Evolutionary conservation across 176 grass and related monocot species (phyloP).

Genomic region (Phyllostachys edulis): DNA sequence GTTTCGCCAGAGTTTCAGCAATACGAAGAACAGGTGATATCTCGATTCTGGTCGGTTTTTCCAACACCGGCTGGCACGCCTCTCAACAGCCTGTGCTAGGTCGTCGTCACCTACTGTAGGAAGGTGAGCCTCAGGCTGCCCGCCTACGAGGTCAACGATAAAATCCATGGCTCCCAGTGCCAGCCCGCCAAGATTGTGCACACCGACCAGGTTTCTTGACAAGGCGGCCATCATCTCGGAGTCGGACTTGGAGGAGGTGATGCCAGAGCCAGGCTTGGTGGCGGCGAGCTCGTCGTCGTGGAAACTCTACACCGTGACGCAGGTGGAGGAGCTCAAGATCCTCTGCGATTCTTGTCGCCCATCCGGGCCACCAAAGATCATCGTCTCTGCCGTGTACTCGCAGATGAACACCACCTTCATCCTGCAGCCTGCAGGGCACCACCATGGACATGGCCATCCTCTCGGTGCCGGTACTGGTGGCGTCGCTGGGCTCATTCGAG

Average conservation of each 20-base stretch:
- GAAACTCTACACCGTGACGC: conserved; percentile 66
- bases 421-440: conserved; percentile 45
- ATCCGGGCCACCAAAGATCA: conserved; percentile 58
- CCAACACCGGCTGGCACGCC: conserved; percentile 45
- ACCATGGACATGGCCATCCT: conserved; percentile 53
- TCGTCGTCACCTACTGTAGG: conserved; percentile 48
- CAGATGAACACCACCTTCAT: conserved; percentile 83
- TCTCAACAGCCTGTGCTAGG: conserved; percentile 54
- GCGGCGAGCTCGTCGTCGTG: conserved; percentile 19
- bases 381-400: conserved; percentile 53
- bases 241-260: conserved; percentile 40
- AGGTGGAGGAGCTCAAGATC: conserved; percentile 87
- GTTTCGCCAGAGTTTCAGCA: too few relatives aligned
- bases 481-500: conserved; percentile 61
- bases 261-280: background rate
- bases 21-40: too few relatives aligned
- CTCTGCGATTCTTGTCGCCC: conserved; percentile 53
- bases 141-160: conserved; percentile 41
- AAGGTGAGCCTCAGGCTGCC: conserved; percentile 39
- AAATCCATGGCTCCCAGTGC: conserved; percentile 13
- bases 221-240: conserved; percentile 57
- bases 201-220: conserved; percentile 39
- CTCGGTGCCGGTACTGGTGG: conserved; percentile 51
- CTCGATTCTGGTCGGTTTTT: too few relatives aligned
- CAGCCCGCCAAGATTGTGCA: conserved; percentile 41